Conservation (phyloP, 257 asterid species). For the Solanum raphanifolium region DNA sequence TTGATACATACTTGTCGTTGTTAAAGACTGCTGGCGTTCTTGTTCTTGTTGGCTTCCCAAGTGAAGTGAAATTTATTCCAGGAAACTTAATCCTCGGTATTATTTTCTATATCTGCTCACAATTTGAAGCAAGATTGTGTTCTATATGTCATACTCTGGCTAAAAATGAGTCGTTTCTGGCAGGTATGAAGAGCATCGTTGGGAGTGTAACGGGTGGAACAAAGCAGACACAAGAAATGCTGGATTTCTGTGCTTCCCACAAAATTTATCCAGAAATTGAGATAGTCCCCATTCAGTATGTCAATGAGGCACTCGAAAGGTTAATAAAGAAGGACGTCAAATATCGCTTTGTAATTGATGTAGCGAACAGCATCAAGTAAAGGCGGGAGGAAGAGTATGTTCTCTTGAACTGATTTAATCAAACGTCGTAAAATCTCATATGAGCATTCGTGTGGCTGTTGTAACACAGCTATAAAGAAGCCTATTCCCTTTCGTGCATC, state of each 20-base stretch:
- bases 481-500: background rate
- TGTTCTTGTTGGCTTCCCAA: conserved; percentile 72
- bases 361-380: conserved; percentile 56
- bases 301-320: conserved; percentile 77
- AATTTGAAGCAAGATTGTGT: background rate
- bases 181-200: conserved; percentile 48
- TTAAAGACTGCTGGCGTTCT: conserved; percentile 72
- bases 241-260: conserved; percentile 76
- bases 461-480: background rate
- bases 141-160: background rate
- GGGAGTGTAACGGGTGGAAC: conserved; percentile 88
- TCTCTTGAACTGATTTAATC: background rate
- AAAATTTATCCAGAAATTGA: conserved; percentile 79
- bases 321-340: conserved; percentile 72
- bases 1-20: conserved; percentile 52
- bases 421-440: background rate
- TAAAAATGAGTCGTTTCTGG: background rate
- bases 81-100: conserved; percentile 42
- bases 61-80: conserved; percentile 58
- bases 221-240: conserved; percentile 68
- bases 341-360: conserved; percentile 81
- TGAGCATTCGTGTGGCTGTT: background rate
- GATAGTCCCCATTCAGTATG: conserved; percentile 51
- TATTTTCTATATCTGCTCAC: background rate
- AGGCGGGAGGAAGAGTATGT: background rate